Evolutionary conservation across 2,329 filamentous ascomycete species (phyloP).

Genomic region (Onygenales sp.): DNA sequence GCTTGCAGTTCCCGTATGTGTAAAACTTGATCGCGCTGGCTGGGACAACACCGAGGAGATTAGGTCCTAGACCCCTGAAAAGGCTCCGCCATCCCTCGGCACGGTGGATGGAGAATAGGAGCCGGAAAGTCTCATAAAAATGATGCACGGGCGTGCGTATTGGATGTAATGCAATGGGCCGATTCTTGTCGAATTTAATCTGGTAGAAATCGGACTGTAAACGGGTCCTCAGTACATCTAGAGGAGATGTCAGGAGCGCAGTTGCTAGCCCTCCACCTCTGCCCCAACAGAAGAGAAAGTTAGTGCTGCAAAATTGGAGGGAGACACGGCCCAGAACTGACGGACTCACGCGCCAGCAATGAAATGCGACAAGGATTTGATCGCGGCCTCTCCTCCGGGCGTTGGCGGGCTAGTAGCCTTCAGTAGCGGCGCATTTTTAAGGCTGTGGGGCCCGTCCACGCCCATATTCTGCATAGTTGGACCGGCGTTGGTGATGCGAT

Average conservation of each 20-base stretch:
- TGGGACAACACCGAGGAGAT: conserved; percentile 79
- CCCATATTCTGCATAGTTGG: not conserved
- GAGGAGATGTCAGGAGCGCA: conserved; percentile 82
- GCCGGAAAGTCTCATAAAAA: conserved; percentile 75
- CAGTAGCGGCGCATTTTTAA: not conserved
- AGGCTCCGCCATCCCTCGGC: conserved; percentile 74
- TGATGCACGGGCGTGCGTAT: conserved; percentile 44
- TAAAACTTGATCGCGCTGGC: conserved; percentile 89
- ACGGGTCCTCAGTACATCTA: conserved; percentile 88
- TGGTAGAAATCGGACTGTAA: conserved; percentile 95
- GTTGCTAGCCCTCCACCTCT: conserved; percentile 86
- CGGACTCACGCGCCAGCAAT: conserved; percentile 71
- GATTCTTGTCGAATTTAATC: conserved; percentile 54
- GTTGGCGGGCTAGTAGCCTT: not conserved
- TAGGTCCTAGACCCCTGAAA: conserved; percentile 87
- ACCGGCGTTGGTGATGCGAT: no score
- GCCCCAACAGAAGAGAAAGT: conserved; percentile 7
- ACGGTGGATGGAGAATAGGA: conserved; percentile 67
- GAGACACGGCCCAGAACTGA: conserved; percentile 6
- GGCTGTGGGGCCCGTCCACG: not conserved
- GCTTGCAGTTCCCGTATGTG: conserved; percentile 86
- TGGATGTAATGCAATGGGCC: not conserved
- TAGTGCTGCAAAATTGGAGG: conserved; percentile 6
- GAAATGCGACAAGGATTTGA: conserved; percentile 83
- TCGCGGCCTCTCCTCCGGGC: conserved; percentile 1